Base-by-base conservation (phyloP, 2,329 filamentous ascomycete genomes). In the Neonectria ditissima region DNA sequence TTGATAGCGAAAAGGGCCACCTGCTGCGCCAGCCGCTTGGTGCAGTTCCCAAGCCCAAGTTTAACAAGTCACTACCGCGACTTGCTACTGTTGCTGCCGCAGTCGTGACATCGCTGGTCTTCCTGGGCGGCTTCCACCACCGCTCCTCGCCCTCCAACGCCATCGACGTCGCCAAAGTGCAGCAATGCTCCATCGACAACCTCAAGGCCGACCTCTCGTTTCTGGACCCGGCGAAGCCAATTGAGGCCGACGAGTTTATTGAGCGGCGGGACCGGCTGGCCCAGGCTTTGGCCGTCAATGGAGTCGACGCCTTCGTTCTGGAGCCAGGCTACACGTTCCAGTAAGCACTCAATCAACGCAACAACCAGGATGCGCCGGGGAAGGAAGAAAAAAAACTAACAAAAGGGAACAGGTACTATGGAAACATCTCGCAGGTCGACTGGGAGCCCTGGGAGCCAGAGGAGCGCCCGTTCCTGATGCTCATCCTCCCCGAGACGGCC, bases 391-490 rank as follows among this genome's bases (percentile, higher is more conserved):
- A 22, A 28, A 22, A 30, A n/a, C 37, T 57, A 6, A 60, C 32
- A 26, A 34, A 1, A 4, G n/a, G n/a, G n/a, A 4, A 4, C 16
- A 77, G 79, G 39, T 84, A 90, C 74, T 90, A 89, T 70, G 87
- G 81, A 50, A 90, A 90, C 69, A 80, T 87, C 44, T 88, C 85
- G 1, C 87, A 90, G 70, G 74, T 73, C 0, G 84, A 89, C 63
- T 90, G 87, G 88, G 87, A 90, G 66, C 83, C 84, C 0, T 90
- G 87, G 87, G 87, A 89, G 79, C 87, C 87, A 0, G 87, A 90
- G 69, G 87, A 90, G 70, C 81, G 87, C 1, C 88, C 88, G 0
- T 89, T 90, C 62, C 73, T 90, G 22, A 89, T 90, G 86, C 70
- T 90, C 18, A 80, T 90, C 11, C 77, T 84, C 37, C 87, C 88